Evolutionary conservation across 2,329 filamentous ascomycete genomes (phyloP), one percentile per base, ranked within the genome.

Genomic region (Paecilomyces niveus): DNA sequence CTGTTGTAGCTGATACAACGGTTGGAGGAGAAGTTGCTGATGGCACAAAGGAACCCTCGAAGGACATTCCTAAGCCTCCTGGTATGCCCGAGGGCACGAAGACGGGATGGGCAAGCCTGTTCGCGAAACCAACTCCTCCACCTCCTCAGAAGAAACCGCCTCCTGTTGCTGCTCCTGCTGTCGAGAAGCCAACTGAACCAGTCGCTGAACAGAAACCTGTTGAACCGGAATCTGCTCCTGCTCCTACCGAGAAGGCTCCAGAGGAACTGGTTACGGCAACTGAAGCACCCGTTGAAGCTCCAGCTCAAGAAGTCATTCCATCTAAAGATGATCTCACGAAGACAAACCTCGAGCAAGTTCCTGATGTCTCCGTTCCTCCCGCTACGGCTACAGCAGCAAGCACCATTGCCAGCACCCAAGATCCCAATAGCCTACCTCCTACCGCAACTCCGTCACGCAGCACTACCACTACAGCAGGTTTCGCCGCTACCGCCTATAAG

Each of bases 291-390:
- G 66, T 68, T 35, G 75, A 74, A 63, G 68, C 72, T 22, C 71
- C 76, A 24, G 70, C 71, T 33, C 70, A 78, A 60, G 70, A 74
- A 57, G 66, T 93, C 53, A 82, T 83, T 54, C 88, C 89, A 15
- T 84, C 90, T 24, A 88, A 89, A 76, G 90, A 92, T 72, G 86
- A 92, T 68, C 83, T 97, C 64, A 97, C 93, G 29, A 87, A 93
- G 78, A 88, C 87, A 67, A 97, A 97, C 76, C 88, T 97, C 59
- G 92, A 96, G 73, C 90, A 93, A 76, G 83, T 97, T 66, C 88
- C 87, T 64, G 92, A 97, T 76, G 83, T 82, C 58, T 96, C 93
- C 51, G 80, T 85, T 58, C 89, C 90, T 49, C 85, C 88, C 21
- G 83, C 87, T 53, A 93, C 90, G 57, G 89, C 87, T 64, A 97